Conservation (phyloP, 352 stramenopile species). For the Pythium brachiatum region DNA sequence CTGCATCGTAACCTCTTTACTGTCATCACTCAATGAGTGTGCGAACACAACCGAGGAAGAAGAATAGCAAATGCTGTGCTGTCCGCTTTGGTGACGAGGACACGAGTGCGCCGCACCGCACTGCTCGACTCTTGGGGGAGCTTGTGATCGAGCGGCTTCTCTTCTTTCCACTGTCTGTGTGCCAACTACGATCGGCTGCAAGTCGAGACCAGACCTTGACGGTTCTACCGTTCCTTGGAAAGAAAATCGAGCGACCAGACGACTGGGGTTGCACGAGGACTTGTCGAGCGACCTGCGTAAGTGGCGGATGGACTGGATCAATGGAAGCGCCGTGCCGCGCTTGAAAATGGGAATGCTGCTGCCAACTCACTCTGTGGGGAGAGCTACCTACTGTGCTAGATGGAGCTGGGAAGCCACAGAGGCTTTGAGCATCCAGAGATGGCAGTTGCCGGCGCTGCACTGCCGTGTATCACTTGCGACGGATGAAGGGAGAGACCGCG, state of each 20-base stretch:
- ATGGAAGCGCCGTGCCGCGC: not conserved
- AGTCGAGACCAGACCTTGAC: not conserved
- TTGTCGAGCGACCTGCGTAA: no score
- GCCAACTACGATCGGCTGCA: no score
- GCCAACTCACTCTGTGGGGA: not conserved
- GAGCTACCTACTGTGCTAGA: no score
- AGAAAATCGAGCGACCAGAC: not conserved
- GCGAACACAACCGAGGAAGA: not conserved
- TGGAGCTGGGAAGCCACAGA: not conserved
- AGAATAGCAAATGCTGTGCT: slow-evolving; percentile 8
- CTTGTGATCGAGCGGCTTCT: not conserved
- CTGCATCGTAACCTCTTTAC: slow-evolving; percentile 2
- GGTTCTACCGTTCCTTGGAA: slow-evolving; percentile 3
- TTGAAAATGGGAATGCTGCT: not conserved
- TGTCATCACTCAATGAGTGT: slow-evolving; percentile 10
- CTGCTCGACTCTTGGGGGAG: slow-evolving; percentile 1
- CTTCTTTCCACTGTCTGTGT: not conserved
- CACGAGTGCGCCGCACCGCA: not conserved
- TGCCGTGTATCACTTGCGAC: not conserved
- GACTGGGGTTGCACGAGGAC: not conserved
- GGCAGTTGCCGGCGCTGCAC: not conserved
- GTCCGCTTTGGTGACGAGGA: not conserved
- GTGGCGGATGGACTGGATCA: not conserved
- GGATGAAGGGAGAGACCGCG: not conserved
- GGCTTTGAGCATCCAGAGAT: not conserved